phyloP scores from a whole-genome alignment of 352 stramenopile genomes.

The Globisporangium abappressorium region DNA sequence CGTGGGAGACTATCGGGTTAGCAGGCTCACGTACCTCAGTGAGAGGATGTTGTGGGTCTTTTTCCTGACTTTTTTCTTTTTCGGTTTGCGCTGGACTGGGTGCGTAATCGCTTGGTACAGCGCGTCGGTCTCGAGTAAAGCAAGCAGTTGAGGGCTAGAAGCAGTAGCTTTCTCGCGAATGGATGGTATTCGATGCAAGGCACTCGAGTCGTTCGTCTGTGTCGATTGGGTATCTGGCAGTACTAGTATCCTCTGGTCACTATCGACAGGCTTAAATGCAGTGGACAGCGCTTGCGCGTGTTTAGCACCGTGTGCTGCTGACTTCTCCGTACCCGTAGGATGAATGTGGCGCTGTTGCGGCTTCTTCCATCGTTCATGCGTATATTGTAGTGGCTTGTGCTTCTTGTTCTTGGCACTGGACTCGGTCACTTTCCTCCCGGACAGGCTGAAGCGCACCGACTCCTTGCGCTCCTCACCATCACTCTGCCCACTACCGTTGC shows the following conservation, averaged over 20 bases:
- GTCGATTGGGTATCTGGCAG: background rate
- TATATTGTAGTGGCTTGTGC: background rate
- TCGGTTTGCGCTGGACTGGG: background rate
- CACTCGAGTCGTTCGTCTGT: background rate
- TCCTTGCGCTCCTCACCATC: constrained; percentile 13
- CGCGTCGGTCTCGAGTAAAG: background rate
- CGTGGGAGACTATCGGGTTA: background rate
- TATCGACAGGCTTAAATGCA: background rate
- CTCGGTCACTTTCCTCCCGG: background rate
- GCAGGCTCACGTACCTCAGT: constrained; percentile 22
- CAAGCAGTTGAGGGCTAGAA: background rate
- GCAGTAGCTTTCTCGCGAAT: background rate
- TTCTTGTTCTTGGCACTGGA: background rate
- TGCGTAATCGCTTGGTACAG: constrained; percentile 7
- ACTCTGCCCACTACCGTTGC: background rate
- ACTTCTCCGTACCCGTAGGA: background rate
- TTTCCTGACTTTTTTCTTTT: constrained; percentile 13
- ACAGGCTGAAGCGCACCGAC: constrained; percentile 15
- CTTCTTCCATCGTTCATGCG: background rate
- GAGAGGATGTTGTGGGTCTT: constrained; percentile 25
- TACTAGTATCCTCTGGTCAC: background rate
- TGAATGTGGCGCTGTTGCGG: background rate
- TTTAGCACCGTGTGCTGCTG: background rate
- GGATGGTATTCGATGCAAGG: background rate
- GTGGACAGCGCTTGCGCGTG: background rate